Evolutionary conservation across 2,329 filamentous ascomycete genomes (phyloP).

Genomic region (Colletotrichum acutatum): DNA sequence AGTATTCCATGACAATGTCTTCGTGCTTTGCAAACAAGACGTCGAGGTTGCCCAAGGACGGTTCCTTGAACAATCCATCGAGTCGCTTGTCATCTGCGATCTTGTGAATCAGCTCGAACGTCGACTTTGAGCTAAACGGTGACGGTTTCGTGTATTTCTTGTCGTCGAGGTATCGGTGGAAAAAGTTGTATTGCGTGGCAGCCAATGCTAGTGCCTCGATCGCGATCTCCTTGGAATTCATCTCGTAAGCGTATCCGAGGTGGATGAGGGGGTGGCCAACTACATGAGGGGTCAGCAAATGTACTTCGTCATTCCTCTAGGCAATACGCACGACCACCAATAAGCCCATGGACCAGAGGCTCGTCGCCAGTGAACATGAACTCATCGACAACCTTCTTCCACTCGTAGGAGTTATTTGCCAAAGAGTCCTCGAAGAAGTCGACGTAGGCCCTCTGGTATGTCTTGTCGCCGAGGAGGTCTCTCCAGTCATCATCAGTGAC

Average conservation of each 20-base stretch:
- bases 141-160: slow-evolving; percentile 75
- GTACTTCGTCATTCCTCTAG: not conserved
- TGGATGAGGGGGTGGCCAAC: slow-evolving; percentile 95
- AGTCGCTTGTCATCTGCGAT: slow-evolving; percentile 78
- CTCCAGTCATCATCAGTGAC: slow-evolving; percentile 87
- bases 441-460: slow-evolving; percentile 89
- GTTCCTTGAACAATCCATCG: slow-evolving; percentile 69
- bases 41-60: slow-evolving; percentile 72
- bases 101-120: slow-evolving; percentile 76
- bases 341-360: slow-evolving; percentile 83
- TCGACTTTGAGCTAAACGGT: slow-evolving; percentile 68
- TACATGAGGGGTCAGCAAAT: slow-evolving; percentile 50
- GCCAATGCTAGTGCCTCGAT: slow-evolving; percentile 87
- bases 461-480: slow-evolving; percentile 81
- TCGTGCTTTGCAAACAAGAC: slow-evolving; percentile 76
- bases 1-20: slow-evolving; percentile 82
- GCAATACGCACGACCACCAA: slow-evolving; percentile 76
- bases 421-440: slow-evolving; percentile 97
- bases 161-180: slow-evolving; percentile 78
- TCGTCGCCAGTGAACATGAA: slow-evolving; percentile 80
- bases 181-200: slow-evolving; percentile 65
- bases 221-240: slow-evolving; percentile 84
- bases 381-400: slow-evolving; percentile 80
- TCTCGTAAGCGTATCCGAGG: slow-evolving; percentile 91
- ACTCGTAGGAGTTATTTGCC: slow-evolving; percentile 81